Evolutionary conservation across 1,284 basidiomycete species (phyloP).

Genomic region (Caloboletus inedulis): DNA sequence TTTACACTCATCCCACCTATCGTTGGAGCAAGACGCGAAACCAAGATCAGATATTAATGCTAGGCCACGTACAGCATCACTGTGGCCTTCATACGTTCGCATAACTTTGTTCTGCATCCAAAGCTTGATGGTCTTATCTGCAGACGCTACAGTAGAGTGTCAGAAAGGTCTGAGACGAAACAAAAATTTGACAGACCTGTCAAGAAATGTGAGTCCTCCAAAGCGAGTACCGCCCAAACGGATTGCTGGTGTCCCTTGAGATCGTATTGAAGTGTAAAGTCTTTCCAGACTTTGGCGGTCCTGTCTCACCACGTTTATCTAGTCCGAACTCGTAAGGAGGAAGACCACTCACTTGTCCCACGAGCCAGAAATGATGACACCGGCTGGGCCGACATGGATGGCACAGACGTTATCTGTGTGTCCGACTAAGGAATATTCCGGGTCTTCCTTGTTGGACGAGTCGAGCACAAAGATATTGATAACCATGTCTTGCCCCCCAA

Average conservation of each 20-base stretch:
- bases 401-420: constrained; percentile 92
- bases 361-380: constrained; percentile 88
- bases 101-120: constrained; percentile 78
- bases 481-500: constrained; percentile 82
- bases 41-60: constrained; percentile 78
- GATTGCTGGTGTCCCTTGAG: constrained; percentile 87
- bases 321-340: not conserved
- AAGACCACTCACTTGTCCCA: constrained; percentile 82
- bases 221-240: constrained; percentile 89
- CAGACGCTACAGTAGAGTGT: constrained; percentile 68
- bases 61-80: constrained; percentile 87
- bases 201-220: constrained; percentile 77
- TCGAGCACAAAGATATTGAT: constrained; percentile 77
- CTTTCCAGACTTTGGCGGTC: constrained; percentile 92
- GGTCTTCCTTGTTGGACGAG: constrained; percentile 55
- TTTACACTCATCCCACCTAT: constrained; percentile 53
- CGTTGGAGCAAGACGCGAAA: constrained; percentile 95
- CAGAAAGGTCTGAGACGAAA: constrained; percentile 1
- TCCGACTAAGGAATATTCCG: constrained; percentile 78
- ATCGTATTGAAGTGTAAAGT: constrained; percentile 72
- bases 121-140: constrained; percentile 91
- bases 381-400: constrained; percentile 66
- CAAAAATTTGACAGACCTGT: constrained; percentile 59
- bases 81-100: constrained; percentile 81
- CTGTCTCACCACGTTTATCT: constrained; percentile 40